Base-by-base conservation (phyloP, 345 rosid species). In the Excoecaria cochinchinensis region DNA sequence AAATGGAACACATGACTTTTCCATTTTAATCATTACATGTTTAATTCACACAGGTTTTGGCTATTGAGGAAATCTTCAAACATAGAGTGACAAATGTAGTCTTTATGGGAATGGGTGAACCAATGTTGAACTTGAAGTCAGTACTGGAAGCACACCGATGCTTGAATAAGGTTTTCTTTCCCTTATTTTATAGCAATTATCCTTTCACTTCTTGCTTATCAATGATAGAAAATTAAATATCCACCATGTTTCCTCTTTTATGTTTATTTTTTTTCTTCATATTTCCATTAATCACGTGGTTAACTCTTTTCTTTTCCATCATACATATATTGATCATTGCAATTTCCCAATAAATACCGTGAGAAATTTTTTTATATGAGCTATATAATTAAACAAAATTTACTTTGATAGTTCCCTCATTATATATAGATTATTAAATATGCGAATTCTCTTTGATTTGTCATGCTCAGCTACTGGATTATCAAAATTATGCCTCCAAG, bases 31-130 rank as follows among this genome's bases (percentile, higher is more conserved):
- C 52, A 12, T 7, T 48, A 7, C 24, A 58, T 31, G 25, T 50
- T 62, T 68, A 55, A 8, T 61, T 36, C 64, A 59, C 76, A 25
- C 84, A 93, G 98, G 94, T 96, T 60, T 81, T 93, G 83, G 99
- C 97, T 24, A 85, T 93, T 22, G 99, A 92, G 89, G 94, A 96
- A 39, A 84, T 87, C 57, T 93, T 96, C 82, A 87, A 93, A 86
- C 93, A 88, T 72, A 89, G 98, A 62, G 99, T 93, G 84, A 89
- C 93, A 63, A 96, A 96, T 84, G 97, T 93, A 22, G 99, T 93
- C 42, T 96, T 96, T 77, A 93, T 93, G 97, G 99, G 99, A 60
- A 93, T 90, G 97, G 99, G 98, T 39, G 99, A 96, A 77, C 99
- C 98, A 25, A 93, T 96, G 98, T 83, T 95, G 84, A 95, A 95